Evolutionary conservation across 345 rosid genomes (phyloP).

Genomic region (Odontarrhena argentea): DNA sequence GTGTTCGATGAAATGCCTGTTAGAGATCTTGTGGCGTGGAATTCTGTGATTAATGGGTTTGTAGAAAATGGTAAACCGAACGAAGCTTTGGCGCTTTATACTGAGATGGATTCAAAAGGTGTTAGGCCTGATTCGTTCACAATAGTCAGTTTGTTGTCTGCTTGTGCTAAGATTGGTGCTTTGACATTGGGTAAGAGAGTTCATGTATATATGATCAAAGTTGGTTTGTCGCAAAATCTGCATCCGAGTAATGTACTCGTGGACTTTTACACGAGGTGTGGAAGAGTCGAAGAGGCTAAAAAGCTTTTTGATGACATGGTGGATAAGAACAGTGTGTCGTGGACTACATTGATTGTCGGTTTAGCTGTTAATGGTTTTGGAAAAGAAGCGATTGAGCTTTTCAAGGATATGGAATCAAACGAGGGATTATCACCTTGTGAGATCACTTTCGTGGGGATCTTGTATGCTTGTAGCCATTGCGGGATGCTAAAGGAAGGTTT

Average conservation of each 20-base stretch:
- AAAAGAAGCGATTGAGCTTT: constrained; percentile 65
- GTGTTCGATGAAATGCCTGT: constrained; percentile 65
- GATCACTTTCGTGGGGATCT: constrained; percentile 76
- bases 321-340: constrained; percentile 67
- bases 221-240: constrained; percentile 52
- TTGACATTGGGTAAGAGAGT: constrained; percentile 67
- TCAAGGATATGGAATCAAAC: constrained; percentile 52
- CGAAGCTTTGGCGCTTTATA: constrained; percentile 62
- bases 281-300: constrained; percentile 56
- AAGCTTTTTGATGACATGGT: constrained; percentile 60
- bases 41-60: constrained; percentile 83
- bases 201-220: constrained; percentile 62
- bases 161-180: constrained; percentile 82
- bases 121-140: constrained; percentile 80
- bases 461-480: constrained; percentile 90
- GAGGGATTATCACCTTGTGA: constrained; percentile 57
- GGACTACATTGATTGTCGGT: constrained; percentile 82
- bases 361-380: constrained; percentile 87
- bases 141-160: constrained; percentile 70
- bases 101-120: constrained; percentile 56
- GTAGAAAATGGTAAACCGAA: constrained; percentile 66
- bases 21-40: constrained; percentile 88
- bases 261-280: constrained; percentile 80
- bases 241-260: constrained; percentile 65
- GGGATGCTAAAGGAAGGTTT: constrained; percentile 84